Conservation (phyloP, 192 early-diverging fungal genomes). For the Tieghemiomyces parasiticus region DNA sequence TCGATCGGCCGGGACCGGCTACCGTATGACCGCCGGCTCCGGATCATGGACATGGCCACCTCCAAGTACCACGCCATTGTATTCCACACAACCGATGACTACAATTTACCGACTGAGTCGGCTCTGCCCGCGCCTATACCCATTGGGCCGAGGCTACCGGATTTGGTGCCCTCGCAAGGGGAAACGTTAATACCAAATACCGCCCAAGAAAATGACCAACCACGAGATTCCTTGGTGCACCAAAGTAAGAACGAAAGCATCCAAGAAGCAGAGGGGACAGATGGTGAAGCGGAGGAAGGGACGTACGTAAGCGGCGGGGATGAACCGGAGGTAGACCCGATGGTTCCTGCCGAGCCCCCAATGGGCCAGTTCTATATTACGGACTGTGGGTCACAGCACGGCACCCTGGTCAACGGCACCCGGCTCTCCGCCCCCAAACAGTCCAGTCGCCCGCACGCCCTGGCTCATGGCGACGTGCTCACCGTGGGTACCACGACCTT, state of each 20-base stretch:
- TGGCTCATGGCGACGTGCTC: constrained; percentile 41
- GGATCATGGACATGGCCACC: constrained; percentile 45
- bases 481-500: constrained; percentile 40
- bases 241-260: too few relatives aligned
- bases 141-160: not conserved
- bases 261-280: too few relatives aligned
- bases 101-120: not conserved
- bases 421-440: constrained; percentile 47
- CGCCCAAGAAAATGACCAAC: too few relatives aligned
- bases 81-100: too few relatives aligned
- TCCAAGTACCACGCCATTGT: constrained; percentile 48
- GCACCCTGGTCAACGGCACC: constrained; percentile 51
- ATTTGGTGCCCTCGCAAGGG: too few relatives aligned
- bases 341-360: too few relatives aligned
- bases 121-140: not conserved
- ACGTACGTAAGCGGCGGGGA: too few relatives aligned
- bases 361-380: constrained; percentile 26
- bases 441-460: constrained; percentile 35
- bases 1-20: constrained; percentile 45
- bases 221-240: too few relatives aligned
- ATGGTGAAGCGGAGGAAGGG: too few relatives aligned
- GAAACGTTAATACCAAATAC: too few relatives aligned
- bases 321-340: too few relatives aligned
- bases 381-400: constrained; percentile 59
- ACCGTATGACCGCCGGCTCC: constrained; percentile 31